Percentiles rank a stretch among this genome's conserved stretches.
phyloP scores from a whole-genome alignment of 371 early-diverging fungal genomes.

The Amoeboaphelidium occidentale region DNA sequence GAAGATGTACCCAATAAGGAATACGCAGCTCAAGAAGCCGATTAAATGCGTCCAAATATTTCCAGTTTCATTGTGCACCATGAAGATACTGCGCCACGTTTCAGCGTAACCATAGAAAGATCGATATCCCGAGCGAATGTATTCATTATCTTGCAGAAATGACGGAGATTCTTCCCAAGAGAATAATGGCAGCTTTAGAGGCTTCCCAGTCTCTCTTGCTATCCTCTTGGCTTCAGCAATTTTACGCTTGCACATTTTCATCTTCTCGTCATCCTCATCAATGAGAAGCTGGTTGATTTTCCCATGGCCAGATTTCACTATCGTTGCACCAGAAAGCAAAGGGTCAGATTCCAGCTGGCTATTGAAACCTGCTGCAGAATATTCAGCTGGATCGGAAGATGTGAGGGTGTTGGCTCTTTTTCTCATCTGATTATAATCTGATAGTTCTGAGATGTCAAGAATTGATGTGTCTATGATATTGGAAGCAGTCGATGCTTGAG shows the following conservation, averaged over 20 bases:
- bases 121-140: slow-evolving; percentile 1
- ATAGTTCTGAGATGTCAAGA: neutral
- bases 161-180: neutral
- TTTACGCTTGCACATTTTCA: neutral
- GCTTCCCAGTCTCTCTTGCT: neutral
- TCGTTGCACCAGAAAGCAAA: neutral
- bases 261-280: neutral
- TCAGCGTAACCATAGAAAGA: neutral
- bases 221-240: neutral
- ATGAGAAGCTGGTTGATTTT: neutral
- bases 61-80: slow-evolving; percentile 38
- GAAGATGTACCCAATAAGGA: slow-evolving; percentile 24
- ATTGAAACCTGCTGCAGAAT: neutral
- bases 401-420: neutral
- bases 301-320: too few species aligned
- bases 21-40: slow-evolving; percentile 27
- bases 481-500: neutral
- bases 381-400: neutral
- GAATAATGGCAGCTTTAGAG: neutral
- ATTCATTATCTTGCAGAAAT: neutral
- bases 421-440: neutral
- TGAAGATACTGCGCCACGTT: slow-evolving; percentile 32
- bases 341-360: neutral
- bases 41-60: slow-evolving; percentile 43
- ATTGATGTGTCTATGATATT: neutral